phyloP scores from a whole-genome alignment of 2,329 filamentous ascomycete genomes.

The Escovopsis weberi region DNA sequence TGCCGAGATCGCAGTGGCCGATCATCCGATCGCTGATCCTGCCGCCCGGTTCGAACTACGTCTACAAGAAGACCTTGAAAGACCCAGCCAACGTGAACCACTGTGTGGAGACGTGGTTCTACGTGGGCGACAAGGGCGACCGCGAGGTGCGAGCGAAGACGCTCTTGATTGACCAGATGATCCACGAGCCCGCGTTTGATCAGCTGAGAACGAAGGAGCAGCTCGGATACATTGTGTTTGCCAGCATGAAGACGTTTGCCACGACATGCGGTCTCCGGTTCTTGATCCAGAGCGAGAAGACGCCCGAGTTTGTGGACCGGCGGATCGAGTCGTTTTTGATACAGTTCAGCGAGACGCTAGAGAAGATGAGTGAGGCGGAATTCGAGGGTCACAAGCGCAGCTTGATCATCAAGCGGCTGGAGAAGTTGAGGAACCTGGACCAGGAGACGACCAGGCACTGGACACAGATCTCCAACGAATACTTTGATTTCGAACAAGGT shows the following conservation, averaged over 20 bases:
- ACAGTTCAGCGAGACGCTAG: conserved; percentile 49
- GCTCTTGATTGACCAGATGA: conserved; percentile 74
- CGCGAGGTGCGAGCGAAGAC: conserved; percentile 59
- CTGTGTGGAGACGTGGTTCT: conserved; percentile 66
- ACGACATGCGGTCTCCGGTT: conserved; percentile 78
- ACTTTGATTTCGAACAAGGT: conserved; percentile 83
- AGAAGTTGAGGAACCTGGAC: conserved; percentile 83
- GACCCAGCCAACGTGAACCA: conserved; percentile 85
- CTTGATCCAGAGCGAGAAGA: conserved; percentile 84
- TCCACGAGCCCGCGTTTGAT: conserved; percentile 87
- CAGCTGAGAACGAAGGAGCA: conserved; percentile 94
- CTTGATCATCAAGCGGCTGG: conserved; percentile 70
- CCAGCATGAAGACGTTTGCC: conserved; percentile 54
- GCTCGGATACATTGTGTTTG: conserved; percentile 92
- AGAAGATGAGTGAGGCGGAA: conserved; percentile 64
- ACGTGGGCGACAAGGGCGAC: conserved; percentile 55
- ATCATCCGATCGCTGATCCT: conserved; percentile 64
- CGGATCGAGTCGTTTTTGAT: conserved; percentile 77
- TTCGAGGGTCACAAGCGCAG: conserved; percentile 89
- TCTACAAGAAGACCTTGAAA: conserved; percentile 67
- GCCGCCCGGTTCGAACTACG: conserved; percentile 65
- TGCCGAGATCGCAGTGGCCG: conserved; percentile 69
- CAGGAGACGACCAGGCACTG: conserved; percentile 75
- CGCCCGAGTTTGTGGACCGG: conserved; percentile 68
- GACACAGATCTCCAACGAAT: conserved; percentile 72